A percentile compares a stretch with the other conserved stretches of the same genome.
These are phyloP conservation scores for Saccharomyces hybrid DNA, from an alignment of 1,139 yeast species.

Conservation along the genomic window DNA sequence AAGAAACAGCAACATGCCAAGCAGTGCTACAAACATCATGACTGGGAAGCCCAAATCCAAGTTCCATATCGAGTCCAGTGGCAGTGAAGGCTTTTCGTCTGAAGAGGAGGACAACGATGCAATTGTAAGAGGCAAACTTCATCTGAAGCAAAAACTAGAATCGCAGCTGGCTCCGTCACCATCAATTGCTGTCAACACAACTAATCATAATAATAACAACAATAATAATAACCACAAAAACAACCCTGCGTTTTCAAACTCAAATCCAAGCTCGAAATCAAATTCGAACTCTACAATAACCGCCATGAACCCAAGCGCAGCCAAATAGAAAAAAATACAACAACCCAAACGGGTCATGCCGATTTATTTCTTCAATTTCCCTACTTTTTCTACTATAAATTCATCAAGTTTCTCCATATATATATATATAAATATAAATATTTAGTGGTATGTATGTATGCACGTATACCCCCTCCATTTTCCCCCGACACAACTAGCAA, in stretches of 20 bases:
- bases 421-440: background rate
- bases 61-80: conserved; percentile 23
- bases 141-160: conserved; percentile 3
- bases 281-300: conserved; percentile 7
- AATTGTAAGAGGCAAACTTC: conserved; percentile 3
- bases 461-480: background rate
- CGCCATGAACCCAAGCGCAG: conserved; percentile 1
- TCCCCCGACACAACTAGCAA: background rate
- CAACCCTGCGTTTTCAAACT: background rate
- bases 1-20: background rate
- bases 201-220: background rate
- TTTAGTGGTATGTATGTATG: background rate
- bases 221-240: conserved; percentile 1
- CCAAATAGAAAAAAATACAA: background rate
- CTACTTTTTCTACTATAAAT: background rate
- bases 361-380: background rate
- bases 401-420: background rate
- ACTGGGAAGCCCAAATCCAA: conserved; percentile 6
- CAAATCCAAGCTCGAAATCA: conserved; percentile 2
- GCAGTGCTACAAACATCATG: background rate
- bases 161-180: background rate
- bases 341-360: background rate
- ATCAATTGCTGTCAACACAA: conserved; percentile 1
- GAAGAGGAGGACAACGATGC: conserved; percentile 17
- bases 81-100: conserved; percentile 22